Evolutionary conservation across 768 basidiomycete genomes (phyloP).

Genomic region (Termitomyces sp.): DNA sequence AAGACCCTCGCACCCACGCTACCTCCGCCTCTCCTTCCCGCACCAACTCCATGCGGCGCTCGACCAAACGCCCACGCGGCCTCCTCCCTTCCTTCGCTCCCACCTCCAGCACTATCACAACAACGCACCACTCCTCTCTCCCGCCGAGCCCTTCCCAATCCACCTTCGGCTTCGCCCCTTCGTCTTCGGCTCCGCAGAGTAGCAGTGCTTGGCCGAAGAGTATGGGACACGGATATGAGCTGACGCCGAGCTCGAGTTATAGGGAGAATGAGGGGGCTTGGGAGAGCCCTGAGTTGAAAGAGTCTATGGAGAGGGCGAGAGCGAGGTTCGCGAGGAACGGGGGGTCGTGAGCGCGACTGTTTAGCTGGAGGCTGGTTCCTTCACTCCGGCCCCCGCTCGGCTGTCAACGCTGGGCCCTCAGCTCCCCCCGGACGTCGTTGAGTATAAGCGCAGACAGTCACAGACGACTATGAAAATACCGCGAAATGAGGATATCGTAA

Average conservation of each 20-base stretch:
- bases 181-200: conserved; percentile 9
- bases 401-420: neutral
- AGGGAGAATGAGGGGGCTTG: conserved; percentile 48
- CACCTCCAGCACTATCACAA: conserved; percentile 1
- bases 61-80: conserved; percentile 18
- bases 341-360: neutral
- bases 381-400: neutral
- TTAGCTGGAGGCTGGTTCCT: neutral
- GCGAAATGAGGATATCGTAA: too few species aligned
- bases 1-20: conserved; percentile 21
- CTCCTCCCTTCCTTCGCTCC: conserved; percentile 21
- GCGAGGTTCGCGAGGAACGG: neutral
- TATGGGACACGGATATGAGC: conserved; percentile 24
- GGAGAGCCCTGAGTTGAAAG: conserved; percentile 64
- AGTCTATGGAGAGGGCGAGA: conserved; percentile 66
- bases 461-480: too few species aligned
- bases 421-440: too few species aligned
- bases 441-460: too few species aligned
- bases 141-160: conserved; percentile 16
- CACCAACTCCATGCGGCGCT: conserved; percentile 21
- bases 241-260: conserved; percentile 19
- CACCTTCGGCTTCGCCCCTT: conserved; percentile 3
- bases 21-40: conserved; percentile 21
- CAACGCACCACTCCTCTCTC: conserved; percentile 20
- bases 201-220: conserved; percentile 13